Evolutionary conservation across 306 rosid species (phyloP).

Genomic region (Hippophae gyantsensis): DNA sequence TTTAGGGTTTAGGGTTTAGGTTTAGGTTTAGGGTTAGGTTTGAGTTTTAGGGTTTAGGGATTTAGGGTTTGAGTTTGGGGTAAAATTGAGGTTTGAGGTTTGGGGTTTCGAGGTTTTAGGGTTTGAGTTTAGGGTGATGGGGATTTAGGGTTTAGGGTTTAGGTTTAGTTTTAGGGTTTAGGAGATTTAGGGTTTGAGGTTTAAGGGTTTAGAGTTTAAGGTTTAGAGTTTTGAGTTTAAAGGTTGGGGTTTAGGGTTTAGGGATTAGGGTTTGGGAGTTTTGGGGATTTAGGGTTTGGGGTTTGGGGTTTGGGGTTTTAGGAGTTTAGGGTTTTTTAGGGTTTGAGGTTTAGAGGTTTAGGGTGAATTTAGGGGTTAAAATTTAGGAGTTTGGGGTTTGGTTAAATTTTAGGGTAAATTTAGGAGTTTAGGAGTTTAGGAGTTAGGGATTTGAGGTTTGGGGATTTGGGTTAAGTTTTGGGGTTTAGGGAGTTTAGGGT

Average conservation of each 20-base stretch:
- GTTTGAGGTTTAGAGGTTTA: constrained; percentile 10
- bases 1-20: constrained; percentile 21
- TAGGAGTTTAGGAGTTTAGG: constrained; percentile 9
- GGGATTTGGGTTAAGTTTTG: no score
- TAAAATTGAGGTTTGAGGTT: constrained; percentile 9
- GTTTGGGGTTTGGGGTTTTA: constrained; percentile 15
- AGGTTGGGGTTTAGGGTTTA: constrained; percentile 18
- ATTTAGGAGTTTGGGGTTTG: constrained; percentile 14
- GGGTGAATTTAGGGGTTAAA: constrained; percentile 6
- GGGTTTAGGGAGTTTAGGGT: no score
- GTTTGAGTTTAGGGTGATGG: constrained; percentile 10
- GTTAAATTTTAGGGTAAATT: no score
- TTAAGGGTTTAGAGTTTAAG: constrained; percentile 13
- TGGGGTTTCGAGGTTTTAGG: constrained; percentile 12
- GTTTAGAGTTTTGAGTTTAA: constrained; percentile 8
- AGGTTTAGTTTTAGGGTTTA: constrained; percentile 9
- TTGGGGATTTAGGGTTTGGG: constrained; percentile 11
- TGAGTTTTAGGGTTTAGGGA: constrained; percentile 12
- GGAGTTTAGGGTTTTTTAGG: no score
- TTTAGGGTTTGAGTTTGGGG: constrained; percentile 11
- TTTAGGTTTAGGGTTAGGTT: constrained; percentile 10
- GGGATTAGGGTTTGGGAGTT: constrained; percentile 19
- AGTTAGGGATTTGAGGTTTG: no score
- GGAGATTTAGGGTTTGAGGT: no score
- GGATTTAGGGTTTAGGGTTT: constrained; percentile 8